Percentiles rank a stretch among this genome's conserved stretches.
Evolutionary conservation across 1,284 basidiomycete species (phyloP).

Genomic region (Boletus albobrunnescens): DNA sequence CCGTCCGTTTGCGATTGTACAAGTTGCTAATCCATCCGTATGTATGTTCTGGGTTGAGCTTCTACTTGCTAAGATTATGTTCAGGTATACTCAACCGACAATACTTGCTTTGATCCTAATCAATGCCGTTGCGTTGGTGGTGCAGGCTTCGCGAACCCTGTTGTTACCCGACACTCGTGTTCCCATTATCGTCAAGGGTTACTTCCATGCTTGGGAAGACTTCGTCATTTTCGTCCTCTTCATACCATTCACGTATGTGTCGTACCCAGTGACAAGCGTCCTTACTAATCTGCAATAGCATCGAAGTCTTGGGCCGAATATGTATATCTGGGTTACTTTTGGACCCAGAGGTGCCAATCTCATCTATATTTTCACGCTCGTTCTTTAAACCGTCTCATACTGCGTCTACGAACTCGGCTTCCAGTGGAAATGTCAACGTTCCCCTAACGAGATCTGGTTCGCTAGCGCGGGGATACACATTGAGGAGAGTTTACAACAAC

Average conservation of each 20-base stretch:
- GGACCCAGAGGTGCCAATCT: conserved; percentile 75
- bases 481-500: conserved; percentile 31
- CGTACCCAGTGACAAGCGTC: not conserved
- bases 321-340: conserved; percentile 88
- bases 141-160: conserved; percentile 66
- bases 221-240: conserved; percentile 81
- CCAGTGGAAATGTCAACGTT: not conserved
- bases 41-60: conserved; percentile 19
- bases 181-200: conserved; percentile 56
- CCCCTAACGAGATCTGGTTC: conserved; percentile 19
- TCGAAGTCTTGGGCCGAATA: conserved; percentile 88
- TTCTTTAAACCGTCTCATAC: conserved; percentile 36
- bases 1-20: conserved; percentile 60
- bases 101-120: conserved; percentile 83
- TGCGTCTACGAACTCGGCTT: conserved; percentile 17
- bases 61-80: conserved; percentile 1
- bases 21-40: conserved; percentile 68
- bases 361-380: conserved; percentile 49
- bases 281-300: conserved; percentile 36
- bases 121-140: conserved; percentile 79
- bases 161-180: conserved; percentile 44
- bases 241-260: conserved; percentile 78
- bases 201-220: conserved; percentile 88
- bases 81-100: conserved; percentile 82
- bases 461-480: conserved; percentile 29